Conservation (phyloP, 768 basidiomycete species). For the Collybia sp. region DNA sequence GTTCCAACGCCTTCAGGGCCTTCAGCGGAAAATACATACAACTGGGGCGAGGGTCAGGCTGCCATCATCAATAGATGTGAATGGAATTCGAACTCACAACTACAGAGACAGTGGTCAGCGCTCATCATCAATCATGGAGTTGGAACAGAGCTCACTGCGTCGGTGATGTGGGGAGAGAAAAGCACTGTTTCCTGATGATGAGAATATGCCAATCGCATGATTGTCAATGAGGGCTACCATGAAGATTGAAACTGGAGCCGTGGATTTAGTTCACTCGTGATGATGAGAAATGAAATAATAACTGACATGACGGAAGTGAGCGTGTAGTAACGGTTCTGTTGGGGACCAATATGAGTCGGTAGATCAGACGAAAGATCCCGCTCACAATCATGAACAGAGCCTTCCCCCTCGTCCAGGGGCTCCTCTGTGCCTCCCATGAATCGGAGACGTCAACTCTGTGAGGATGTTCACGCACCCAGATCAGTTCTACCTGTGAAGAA, state of each 20-base stretch:
- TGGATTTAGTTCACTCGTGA: background rate
- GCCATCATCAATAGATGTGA: constrained; percentile 9
- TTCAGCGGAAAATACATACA: constrained; percentile 13
- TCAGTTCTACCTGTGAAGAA: constrained; percentile 37
- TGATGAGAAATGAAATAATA: background rate
- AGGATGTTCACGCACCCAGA: constrained; percentile 39
- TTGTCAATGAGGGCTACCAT: constrained; percentile 27
- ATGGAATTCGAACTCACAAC: constrained; percentile 22
- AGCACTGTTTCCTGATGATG: constrained; percentile 23
- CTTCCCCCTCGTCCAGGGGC: constrained; percentile 55
- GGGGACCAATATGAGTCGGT: background rate
- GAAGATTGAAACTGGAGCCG: constrained; percentile 44
- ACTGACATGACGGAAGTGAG: constrained; percentile 46
- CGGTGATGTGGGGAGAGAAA: constrained; percentile 34
- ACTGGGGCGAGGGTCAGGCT: constrained; percentile 6
- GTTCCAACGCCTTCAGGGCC: background rate
- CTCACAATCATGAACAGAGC: constrained; percentile 48
- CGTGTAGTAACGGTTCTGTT: constrained; percentile 56
- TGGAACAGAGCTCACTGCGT: constrained; percentile 27
- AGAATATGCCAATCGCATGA: constrained; percentile 3
- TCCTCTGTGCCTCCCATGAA: constrained; percentile 26
- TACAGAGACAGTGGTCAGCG: constrained; percentile 10
- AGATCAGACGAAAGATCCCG: background rate
- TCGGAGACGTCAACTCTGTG: background rate
- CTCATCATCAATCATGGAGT: background rate